These are phyloP conservation scores for Pythium periplocum DNA, from an alignment of 352 stramenopile species.

Conservation along the genomic window DNA sequence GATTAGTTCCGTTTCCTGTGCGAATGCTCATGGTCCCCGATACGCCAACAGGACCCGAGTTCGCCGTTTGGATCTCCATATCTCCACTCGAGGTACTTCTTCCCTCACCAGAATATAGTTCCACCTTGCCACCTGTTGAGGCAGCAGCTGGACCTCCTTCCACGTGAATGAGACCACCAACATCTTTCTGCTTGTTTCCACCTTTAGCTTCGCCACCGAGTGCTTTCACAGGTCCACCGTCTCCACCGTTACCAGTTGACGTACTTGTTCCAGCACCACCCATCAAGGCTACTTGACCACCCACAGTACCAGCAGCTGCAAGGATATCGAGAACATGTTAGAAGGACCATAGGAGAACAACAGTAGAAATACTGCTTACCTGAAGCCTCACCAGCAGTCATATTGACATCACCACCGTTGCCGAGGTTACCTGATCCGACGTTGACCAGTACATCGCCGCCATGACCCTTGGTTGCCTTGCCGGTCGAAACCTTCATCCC, in stretches of 20 bases:
- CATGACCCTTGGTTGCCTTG: conserved; percentile 30
- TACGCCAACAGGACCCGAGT: conserved; percentile 72
- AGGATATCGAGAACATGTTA: no score
- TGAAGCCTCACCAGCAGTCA: conserved; percentile 65
- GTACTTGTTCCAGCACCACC: conserved; percentile 48
- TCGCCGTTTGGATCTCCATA: conserved; percentile 50
- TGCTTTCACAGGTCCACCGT: conserved; percentile 51
- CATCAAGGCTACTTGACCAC: conserved; percentile 37
- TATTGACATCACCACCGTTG: conserved; percentile 43
- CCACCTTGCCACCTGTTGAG: conserved; percentile 59
- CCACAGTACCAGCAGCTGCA: no score
- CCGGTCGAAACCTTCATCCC: conserved; percentile 28
- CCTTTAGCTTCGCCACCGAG: conserved; percentile 54
- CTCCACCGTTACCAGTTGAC: conserved; percentile 43
- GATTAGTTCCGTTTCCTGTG: conserved; percentile 61
- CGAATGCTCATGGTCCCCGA: conserved; percentile 68
- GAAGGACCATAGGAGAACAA: no score
- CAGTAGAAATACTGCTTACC: conserved; percentile 21
- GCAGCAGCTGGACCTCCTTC: conserved; percentile 44
- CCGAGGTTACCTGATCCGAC: conserved; percentile 28
- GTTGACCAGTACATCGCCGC: conserved; percentile 29
- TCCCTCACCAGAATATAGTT: conserved; percentile 48
- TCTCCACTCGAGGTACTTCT: conserved; percentile 55
- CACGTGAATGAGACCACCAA: conserved; percentile 52
- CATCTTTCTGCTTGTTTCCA: conserved; percentile 28